These are phyloP conservation scores for Euphrasia confusa DNA, from an alignment of 257 asterid genomes.

Conservation along the genomic window DNA sequence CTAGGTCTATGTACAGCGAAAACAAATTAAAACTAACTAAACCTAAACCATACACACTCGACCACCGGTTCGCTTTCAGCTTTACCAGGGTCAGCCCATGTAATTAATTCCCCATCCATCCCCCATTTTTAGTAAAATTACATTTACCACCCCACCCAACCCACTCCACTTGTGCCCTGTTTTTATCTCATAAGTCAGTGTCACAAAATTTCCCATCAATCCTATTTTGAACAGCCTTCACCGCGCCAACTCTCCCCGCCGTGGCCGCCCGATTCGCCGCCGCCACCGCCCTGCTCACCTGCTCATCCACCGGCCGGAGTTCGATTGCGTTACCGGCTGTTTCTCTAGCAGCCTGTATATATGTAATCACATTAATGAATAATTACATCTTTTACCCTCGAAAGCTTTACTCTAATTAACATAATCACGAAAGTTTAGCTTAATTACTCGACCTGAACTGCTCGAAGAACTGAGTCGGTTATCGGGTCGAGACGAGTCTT, in stretches of 20 bases:
- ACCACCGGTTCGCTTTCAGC: constrained; percentile 24
- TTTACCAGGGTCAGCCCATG: constrained; percentile 28
- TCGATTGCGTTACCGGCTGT: constrained; percentile 59
- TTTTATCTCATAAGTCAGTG: constrained; percentile 35
- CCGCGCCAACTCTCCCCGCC: constrained; percentile 90
- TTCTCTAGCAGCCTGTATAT: constrained; percentile 66
- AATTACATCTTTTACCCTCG: too few species aligned
- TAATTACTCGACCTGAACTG: constrained; percentile 46
- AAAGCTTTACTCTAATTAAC: too few species aligned
- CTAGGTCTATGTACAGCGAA: constrained; percentile 37
- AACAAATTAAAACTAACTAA: constrained; percentile 25
- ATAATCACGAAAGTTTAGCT: too few species aligned
- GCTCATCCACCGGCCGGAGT: constrained; percentile 51
- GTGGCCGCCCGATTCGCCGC: constrained; percentile 85
- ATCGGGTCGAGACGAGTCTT: constrained; percentile 29
- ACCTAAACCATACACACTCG: constrained; percentile 22
- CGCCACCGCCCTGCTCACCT: constrained; percentile 69
- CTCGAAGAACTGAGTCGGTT: constrained; percentile 47
- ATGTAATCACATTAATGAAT: too few species aligned
- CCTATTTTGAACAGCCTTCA: constrained; percentile 84
- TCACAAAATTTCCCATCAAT: constrained; percentile 69
- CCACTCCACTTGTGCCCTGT: background rate
- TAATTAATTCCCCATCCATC: background rate
- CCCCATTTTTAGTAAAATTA: constrained; percentile 21
- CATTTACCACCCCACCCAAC: constrained; percentile 24